Evolutionary conservation across 306 rosid genomes (phyloP), one percentile per base, ranked within the genome.

Genomic region (Glycine latifolia): DNA sequence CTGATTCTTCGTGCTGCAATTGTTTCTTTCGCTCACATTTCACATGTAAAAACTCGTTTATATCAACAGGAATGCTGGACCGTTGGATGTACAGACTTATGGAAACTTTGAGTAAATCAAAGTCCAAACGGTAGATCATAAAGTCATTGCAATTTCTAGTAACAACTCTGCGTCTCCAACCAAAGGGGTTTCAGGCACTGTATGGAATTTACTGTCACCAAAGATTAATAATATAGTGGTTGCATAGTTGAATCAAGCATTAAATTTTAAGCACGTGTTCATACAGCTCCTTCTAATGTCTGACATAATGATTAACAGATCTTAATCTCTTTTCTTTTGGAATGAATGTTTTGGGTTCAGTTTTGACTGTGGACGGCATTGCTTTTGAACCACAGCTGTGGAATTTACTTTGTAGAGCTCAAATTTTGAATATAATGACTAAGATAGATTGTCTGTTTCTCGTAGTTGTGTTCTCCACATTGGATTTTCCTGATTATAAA

Each of bases 51-150:
- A 43, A 39, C 44, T 71, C 43, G 0, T 81, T 67, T 78, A 66
- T 47, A 46, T 81, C 58, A 6, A 82, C 91, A 94, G 98, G 98
- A 81, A 82, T 94, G 98, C 89, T 94, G 67, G 98, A 94, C 72
- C 94, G 97, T 16, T 94, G 98, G 98, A 94, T 92, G 97, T 92
- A 47, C 88, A 84, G 97, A 87, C 86, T 94, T 81, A 7, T 94
- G 41, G 97, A 94, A 86, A 90, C 87, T 65, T 20, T 88, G 59
- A 92, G 97, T 67, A 94, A 91, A 78, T 91, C 92, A 75, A 89
- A 85, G n/a, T 75, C 87, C 55, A 85, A 89, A 44, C 87, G 88
- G 69, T 92, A 87, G 78, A 82, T 4, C 73, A 33, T 44, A 59
- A 68, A 67, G 83, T 26, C 71, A 71, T 53, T 43, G 43, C 26